Evolutionary conservation across 2,329 filamentous ascomycete genomes (phyloP), one percentile per base, ranked within the genome.

Genomic region (Nothophoma quercina): DNA sequence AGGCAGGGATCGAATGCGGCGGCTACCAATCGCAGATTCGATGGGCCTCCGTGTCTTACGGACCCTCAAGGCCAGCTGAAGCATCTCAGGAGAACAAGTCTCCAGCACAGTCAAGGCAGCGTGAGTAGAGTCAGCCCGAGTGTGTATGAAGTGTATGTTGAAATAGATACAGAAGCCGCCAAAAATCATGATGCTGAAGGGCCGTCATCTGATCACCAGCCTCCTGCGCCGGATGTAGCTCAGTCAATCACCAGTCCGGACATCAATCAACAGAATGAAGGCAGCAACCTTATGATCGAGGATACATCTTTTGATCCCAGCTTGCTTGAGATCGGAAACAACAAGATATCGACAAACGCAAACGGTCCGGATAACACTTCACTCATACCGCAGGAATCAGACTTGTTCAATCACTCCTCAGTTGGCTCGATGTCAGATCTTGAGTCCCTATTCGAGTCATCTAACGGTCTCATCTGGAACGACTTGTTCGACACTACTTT

Each of bases 401-500:
- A 50, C 8, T 15, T 45, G 6, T 45, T 49, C 26, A 32, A 53
- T 16, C 47, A 45, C 8, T 45, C 47, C 19, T 52, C 51, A 6
- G 44, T 49, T 8, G 40, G 34, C n/a, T 55, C 47, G 16, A 29
- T 54, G 36, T 52, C 51, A 9, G 55, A 58, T 30, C 35, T 58
- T 3, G 55, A 58, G 18, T 58, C 51, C 4, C 29, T 55, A 13
- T 55, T 58, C 22, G 43, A 55, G 5, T 48, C 46, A 5, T 45
- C 55, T 10, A 51, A 45, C 13, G 55, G 51, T 8, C 40, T 58
- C 3, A 49, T 42, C 15, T 58, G 51, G 55, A 58, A 58, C 13
- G 55, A 55, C 18, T 34, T 58, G 21, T 58, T 58, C 25, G 51
- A 55, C 19, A 48, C 55, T 25, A 55, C 55, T 2, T 48, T 51